Conservation (phyloP, 2,329 filamentous ascomycete species). For the Ceratocystis smalleyi region DNA sequence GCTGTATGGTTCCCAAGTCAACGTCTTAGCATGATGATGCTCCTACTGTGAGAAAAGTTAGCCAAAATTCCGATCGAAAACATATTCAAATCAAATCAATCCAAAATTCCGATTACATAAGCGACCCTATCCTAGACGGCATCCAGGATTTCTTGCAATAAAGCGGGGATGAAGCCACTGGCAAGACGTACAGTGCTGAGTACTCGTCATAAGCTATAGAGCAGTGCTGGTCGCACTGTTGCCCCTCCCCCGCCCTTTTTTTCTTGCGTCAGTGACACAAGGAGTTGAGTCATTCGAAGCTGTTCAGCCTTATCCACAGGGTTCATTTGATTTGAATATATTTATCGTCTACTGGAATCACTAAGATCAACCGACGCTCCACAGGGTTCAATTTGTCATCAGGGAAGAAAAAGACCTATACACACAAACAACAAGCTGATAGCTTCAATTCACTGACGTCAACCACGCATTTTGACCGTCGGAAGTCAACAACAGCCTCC, state of each 20-base stretch:
- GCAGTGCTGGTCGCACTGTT: not conserved
- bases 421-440: not conserved
- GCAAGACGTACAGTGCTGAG: not conserved
- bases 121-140: no score
- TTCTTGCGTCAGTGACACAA: not conserved
- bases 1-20: no score
- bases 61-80: no score
- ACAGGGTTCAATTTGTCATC: not conserved
- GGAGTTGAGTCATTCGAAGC: not conserved
- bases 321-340: no score
- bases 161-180: no score
- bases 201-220: not conserved
- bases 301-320: not conserved
- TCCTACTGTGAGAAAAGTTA: no score
- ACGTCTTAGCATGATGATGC: no score
- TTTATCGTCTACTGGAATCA: no score
- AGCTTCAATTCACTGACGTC: not conserved
- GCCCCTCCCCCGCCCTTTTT: not conserved
- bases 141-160: no score
- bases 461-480: not conserved
- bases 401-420: not conserved
- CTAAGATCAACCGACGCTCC: no score
- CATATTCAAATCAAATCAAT: no score
- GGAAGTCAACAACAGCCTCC: not conserved
- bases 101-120: no score